Evolutionary conservation across 768 basidiomycete genomes (phyloP).

Genomic region (Leccinum subgranulosum): DNA sequence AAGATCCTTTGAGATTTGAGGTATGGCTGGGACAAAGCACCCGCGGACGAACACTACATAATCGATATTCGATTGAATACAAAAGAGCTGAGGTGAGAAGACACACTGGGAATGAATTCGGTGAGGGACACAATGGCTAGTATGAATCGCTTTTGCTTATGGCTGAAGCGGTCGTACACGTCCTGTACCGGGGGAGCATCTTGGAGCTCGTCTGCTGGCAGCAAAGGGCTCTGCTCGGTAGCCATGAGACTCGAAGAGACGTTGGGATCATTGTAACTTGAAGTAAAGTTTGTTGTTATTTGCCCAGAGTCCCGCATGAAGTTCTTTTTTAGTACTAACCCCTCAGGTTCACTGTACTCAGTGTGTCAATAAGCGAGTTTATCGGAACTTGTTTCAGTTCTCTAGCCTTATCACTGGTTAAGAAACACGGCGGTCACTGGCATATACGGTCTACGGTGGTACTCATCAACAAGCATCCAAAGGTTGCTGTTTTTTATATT

Average conservation of each 20-base stretch:
- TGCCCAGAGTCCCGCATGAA: too few relatives aligned
- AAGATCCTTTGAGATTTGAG: slow-evolving; percentile 67
- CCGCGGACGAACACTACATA: slow-evolving; percentile 71
- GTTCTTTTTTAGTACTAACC: too few relatives aligned
- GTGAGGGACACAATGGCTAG: slow-evolving; percentile 56
- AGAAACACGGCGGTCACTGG: too few relatives aligned
- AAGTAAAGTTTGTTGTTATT: too few relatives aligned
- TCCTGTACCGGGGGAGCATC: slow-evolving; percentile 5
- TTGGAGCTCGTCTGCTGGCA: background rate
- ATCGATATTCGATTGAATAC: background rate
- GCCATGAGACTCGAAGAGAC: background rate
- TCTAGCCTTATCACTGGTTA: too few relatives aligned
- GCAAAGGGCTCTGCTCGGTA: background rate
- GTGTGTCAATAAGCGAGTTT: too few relatives aligned
- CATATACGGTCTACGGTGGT: too few relatives aligned
- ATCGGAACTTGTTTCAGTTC: too few relatives aligned
- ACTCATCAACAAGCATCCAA: too few relatives aligned
- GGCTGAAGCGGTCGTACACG: slow-evolving; percentile 60
- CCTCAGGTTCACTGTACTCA: too few relatives aligned
- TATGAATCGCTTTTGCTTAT: slow-evolving; percentile 47
- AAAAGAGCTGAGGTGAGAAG: background rate
- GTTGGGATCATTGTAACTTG: too few relatives aligned
- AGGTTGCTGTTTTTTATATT: background rate
- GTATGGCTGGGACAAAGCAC: slow-evolving; percentile 72
- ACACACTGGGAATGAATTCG: slow-evolving; percentile 61